Base-by-base conservation (phyloP, 108 stramenopile genomes). In the Conticribra weissflogii region DNA sequence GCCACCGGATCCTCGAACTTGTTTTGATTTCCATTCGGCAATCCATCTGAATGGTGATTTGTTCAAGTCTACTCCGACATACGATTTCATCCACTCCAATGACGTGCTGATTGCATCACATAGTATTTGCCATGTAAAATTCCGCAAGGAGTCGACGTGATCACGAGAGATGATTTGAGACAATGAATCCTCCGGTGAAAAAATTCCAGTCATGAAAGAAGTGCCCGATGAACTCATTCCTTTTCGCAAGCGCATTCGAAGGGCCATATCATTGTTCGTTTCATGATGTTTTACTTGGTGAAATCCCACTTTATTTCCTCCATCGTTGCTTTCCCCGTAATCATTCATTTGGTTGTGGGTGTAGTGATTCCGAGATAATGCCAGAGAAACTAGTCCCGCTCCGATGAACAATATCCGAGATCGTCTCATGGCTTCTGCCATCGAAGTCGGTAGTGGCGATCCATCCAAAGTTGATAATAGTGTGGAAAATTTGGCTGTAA, bases 391-490 rank as follows among this genome's bases (percentile, higher is more conserved):
- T 16, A 78, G 54, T 0, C 69, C 70, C 44, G 70, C 77, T 34
- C 70, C 70, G 31, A 69, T 51, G 23, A 78, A 72, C n/a, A 71
- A 30, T 36, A 27, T 48, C 21, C 77, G 63, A 33, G 57, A 48
- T 32, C 77, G 69, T 44, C 70, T 28, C 77, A 78, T 78, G 8
- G 70, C 62, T 63, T 78, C 77, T 25, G 77, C 61, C 54, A 78
- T 19, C 15, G 63, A 58, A 17, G 70, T 78, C 17, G 77, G 63
- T 2, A 78, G 59, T 18, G 47, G 44, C 19, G 36, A 18, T 14
- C 70, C 70, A 51, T 78, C 77, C 36, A 78, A 57, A 32, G 77
- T 78, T 16, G 63, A 50, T 31, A 77, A 36, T 29, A 30, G 57
- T 12, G 46, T 52, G 12, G 61, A 54, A 55, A 54, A 30, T 22